phyloP scores from a whole-genome alignment of 768 basidiomycete species.

The Pisolithus marmoratus region DNA sequence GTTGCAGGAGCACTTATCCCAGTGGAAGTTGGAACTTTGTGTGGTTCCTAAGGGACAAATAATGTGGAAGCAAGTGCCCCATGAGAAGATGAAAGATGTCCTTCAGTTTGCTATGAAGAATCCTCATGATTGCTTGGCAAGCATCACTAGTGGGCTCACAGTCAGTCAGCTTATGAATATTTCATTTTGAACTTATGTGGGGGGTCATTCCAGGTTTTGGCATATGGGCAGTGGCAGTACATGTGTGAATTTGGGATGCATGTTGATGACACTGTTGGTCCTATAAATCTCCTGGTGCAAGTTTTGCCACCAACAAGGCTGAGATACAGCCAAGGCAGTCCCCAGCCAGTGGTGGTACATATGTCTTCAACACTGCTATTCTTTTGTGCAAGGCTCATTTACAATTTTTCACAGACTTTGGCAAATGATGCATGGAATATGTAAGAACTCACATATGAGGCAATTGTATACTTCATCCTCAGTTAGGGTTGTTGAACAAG shows the following conservation, averaged over 20 bases:
- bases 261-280: conserved; percentile 46
- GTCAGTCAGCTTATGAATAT: too few relatives aligned
- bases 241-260: conserved; percentile 68
- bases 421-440: conserved; percentile 77
- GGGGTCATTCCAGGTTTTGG: conserved; percentile 41
- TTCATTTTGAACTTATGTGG: conserved; percentile 3
- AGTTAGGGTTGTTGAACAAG: conserved; percentile 64
- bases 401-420: conserved; percentile 37
- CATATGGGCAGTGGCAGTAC: conserved; percentile 71
- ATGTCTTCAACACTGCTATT: too few relatives aligned
- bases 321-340: conserved; percentile 55
- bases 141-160: conserved; percentile 49
- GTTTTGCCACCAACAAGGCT: conserved; percentile 60
- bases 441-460: conserved; percentile 30
- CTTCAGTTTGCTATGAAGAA: conserved; percentile 63
- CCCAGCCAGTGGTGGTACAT: conserved; percentile 56
- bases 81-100: conserved; percentile 57
- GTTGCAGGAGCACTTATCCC: conserved; percentile 59
- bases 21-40: conserved; percentile 64
- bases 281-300: conserved; percentile 55
- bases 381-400: neutral
- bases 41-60: conserved; percentile 59
- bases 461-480: conserved; percentile 6
- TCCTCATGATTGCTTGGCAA: conserved; percentile 50
- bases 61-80: conserved; percentile 64